Evolutionary conservation across 108 stramenopile species (phyloP).

Genomic region (Nitzschia sp.): DNA sequence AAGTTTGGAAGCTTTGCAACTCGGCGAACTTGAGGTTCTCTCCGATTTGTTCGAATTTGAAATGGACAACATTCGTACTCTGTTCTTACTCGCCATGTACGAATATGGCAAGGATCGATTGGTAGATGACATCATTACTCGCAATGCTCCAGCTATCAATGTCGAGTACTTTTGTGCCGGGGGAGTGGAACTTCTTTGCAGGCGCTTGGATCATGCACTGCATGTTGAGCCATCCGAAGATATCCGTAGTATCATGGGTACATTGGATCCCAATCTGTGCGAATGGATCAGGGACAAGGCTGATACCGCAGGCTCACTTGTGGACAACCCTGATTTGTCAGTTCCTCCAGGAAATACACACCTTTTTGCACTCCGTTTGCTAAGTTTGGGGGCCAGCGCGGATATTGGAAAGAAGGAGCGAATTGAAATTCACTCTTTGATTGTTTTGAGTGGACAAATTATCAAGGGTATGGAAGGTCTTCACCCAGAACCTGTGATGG

Average conservation of each 20-base stretch:
- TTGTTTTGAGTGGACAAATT: slow-evolving; percentile 60
- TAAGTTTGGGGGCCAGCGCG: slow-evolving; percentile 52
- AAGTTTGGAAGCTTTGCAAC: slow-evolving; percentile 45
- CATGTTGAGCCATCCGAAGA: slow-evolving; percentile 41
- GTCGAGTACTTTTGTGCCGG: slow-evolving; percentile 52
- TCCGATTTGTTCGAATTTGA: slow-evolving; percentile 63
- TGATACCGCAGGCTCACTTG: slow-evolving; percentile 33
- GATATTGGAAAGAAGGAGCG: slow-evolving; percentile 40
- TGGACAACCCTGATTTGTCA: slow-evolving; percentile 17
- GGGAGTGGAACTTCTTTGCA: slow-evolving; percentile 64
- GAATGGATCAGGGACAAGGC: slow-evolving; percentile 69
- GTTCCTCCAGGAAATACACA: slow-evolving; percentile 60
- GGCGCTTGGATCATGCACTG: slow-evolving; percentile 53
- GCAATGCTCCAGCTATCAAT: slow-evolving; percentile 41
- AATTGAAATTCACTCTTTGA: slow-evolving; percentile 60
- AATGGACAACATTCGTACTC: slow-evolving; percentile 51
- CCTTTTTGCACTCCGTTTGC: slow-evolving; percentile 56
- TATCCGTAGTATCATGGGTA: slow-evolving; percentile 54
- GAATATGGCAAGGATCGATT: slow-evolving; percentile 67
- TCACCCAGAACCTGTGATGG: slow-evolving; percentile 1
- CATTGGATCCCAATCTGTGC: slow-evolving; percentile 77
- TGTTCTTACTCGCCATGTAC: slow-evolving; percentile 73
- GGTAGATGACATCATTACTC: slow-evolving; percentile 62
- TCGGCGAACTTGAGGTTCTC: slow-evolving; percentile 63
- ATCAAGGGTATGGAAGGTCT: slow-evolving; percentile 50